A percentile compares a stretch with the other conserved stretches of the same genome.
Conservation (phyloP, 2,329 filamentous ascomycete genomes). For the Pleoardoris graminearum region DNA sequence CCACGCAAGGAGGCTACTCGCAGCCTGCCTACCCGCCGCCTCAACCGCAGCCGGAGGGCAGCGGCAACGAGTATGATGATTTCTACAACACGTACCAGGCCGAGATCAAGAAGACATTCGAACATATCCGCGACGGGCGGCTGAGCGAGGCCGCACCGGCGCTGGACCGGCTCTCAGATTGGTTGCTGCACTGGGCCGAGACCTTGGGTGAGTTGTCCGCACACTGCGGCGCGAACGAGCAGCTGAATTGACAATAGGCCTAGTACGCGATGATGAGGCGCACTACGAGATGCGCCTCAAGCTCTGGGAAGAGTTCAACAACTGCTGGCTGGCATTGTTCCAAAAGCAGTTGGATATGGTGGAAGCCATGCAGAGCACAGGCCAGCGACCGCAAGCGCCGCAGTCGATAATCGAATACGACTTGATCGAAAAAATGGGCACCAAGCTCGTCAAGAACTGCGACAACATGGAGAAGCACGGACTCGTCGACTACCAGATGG, state of each 20-base stretch:
- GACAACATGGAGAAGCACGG: slow-evolving; percentile 87
- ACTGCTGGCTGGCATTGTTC: slow-evolving; percentile 82
- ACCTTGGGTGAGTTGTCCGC: slow-evolving; percentile 62
- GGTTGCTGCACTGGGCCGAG: slow-evolving; percentile 67
- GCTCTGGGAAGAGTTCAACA: slow-evolving; percentile 93
- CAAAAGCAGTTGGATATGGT: slow-evolving; percentile 81
- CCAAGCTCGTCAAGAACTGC: slow-evolving; percentile 79
- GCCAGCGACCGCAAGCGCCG: slow-evolving; percentile 60
- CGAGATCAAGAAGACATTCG: slow-evolving; percentile 66
- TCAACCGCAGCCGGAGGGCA: slow-evolving; percentile 21
- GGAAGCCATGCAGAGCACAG: slow-evolving; percentile 61
- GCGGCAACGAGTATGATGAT: slow-evolving; percentile 62
- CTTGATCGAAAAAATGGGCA: slow-evolving; percentile 75
- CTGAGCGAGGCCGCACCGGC: slow-evolving; percentile 62
- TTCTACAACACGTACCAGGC: slow-evolving; percentile 67
- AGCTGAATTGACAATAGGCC: slow-evolving; percentile 62
- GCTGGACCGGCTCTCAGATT: slow-evolving; percentile 66
- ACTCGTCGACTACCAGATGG: slow-evolving; percentile 96
- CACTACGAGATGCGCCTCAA: slow-evolving; percentile 76
- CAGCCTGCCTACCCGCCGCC: slow-evolving; percentile 37
- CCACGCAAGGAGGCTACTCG: slow-evolving; percentile 45
- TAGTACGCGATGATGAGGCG: slow-evolving; percentile 79
- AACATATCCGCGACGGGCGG: slow-evolving; percentile 66
- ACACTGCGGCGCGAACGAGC: slow-evolving; percentile 34
- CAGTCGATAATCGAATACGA: slow-evolving; percentile 70